phyloP scores from a whole-genome alignment of 2,329 filamentous ascomycete genomes.

The Apiospora saccharicola region DNA sequence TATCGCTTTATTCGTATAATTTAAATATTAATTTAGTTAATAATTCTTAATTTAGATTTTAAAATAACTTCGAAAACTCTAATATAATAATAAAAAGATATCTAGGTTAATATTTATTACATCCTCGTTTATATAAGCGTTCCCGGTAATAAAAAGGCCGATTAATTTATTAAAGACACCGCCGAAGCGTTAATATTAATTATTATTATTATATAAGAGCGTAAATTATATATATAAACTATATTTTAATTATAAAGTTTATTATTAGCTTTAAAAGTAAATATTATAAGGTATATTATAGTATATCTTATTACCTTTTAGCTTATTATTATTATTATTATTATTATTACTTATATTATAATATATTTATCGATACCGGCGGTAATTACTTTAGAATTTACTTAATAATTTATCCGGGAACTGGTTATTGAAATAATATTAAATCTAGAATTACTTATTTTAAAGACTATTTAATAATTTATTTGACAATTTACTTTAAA shows the following conservation, averaged over 20 bases:
- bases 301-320: too few species aligned
- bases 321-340: too few species aligned
- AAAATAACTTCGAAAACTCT: neutral
- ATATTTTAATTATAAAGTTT: neutral
- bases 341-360: too few species aligned
- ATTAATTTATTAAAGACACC: neutral
- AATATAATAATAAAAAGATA: neutral
- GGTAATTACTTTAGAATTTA: too few species aligned
- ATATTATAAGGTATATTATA: too few species aligned
- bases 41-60: neutral
- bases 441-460: too few species aligned
- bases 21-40: neutral
- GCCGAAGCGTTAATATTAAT: neutral
- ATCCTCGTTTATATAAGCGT: neutral
- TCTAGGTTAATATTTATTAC: neutral
- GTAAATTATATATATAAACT: neutral
- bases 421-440: too few species aligned
- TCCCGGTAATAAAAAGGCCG: neutral
- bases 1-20: neutral
- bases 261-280: too few species aligned
- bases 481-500: neutral
- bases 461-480: too few species aligned
- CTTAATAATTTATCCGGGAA: too few species aligned
- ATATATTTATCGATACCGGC: too few species aligned
- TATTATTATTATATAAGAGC: neutral